A percentile compares a stretch with the other conserved stretches of the same genome.
Evolutionary conservation across 148 eudicot species (phyloP).

Genomic region (Rhododendron griersonianum): DNA sequence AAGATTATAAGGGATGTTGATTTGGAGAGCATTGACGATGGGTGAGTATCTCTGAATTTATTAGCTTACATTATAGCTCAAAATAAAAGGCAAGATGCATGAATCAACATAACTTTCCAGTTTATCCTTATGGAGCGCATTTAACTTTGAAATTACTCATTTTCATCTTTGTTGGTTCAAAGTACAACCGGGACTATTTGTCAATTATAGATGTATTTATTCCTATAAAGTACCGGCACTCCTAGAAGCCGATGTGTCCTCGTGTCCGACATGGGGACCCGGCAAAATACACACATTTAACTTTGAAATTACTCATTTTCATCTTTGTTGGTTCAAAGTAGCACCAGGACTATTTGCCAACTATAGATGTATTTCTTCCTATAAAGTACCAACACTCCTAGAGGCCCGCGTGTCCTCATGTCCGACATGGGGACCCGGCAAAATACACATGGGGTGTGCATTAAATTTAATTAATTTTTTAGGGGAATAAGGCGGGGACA

Average conservation of each 20-base stretch:
- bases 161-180: background rate
- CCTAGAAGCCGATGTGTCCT: too few species aligned
- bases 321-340: background rate
- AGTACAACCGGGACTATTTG: background rate
- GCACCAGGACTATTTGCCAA: background rate
- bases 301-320: background rate
- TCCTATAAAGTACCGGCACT: too few species aligned
- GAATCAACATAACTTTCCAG: background rate
- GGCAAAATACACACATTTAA: background rate
- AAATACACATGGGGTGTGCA: too few species aligned
- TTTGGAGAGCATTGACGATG: conserved; percentile 62
- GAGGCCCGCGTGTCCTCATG: too few species aligned
- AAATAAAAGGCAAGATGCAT: background rate
- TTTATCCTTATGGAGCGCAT: background rate
- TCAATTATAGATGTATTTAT: background rate
- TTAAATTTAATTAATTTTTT: too few species aligned
- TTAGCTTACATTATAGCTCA: background rate
- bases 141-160: background rate
- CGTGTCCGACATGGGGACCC: too few species aligned
- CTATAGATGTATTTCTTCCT: background rate
- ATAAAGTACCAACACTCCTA: too few species aligned
- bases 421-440: too few species aligned
- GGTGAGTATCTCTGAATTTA: conserved; percentile 37
- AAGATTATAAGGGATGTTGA: conserved; percentile 71
- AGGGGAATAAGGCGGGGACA: too few species aligned